Evolutionary conservation across 2,329 filamentous ascomycete genomes (phyloP), one percentile per base, ranked within the genome.

Genomic region (Stagonosporopsis tanaceti): DNA sequence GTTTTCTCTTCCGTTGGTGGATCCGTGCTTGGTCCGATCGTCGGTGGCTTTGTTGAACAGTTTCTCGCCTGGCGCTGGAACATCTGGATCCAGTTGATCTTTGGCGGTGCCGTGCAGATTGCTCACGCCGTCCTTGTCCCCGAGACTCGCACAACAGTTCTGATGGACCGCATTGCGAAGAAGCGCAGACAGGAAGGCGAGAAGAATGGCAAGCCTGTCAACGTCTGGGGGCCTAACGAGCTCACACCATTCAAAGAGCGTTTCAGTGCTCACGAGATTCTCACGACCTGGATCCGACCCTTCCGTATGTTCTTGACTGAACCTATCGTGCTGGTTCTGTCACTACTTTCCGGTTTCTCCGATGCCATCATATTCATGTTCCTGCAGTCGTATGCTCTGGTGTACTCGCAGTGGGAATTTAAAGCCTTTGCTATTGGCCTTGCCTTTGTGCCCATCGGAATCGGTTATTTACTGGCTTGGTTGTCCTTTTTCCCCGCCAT

Each of bases 81-180:
- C 52, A 93, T 94, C 72, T 95, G 92, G 91, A 90, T 94, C 58
- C 90, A 93, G 75, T 84, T 95, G 62, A 92, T 94, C 67, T 89
- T 95, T 55, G 91, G 92, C 24, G 88, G 78, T 8, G 82, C 85
- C 32, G 85, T 92, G 2, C 91, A 94, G 70, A 42, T 86, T 4
- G 70, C 90, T 6, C 90, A 93, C 71, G 79, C 89, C 47, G 69
- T 90, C 56, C 79, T 87, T 2, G 91, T 95, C 1, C 91, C 91
- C 1, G 92, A 95, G 75, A 95, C 92, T 0, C 84, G 91, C 50
- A 85, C 87, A 0, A 92, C 89, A 4, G 85, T 93, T 59, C 83
- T 95, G 80, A 87, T 96, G 82, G 89, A 95, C 78, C 81, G 81
- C 2, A 91, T 93, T 57, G 92, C 92, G 27, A 92, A 92, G 82